Base-by-base conservation (phyloP, 176 grass and related monocot genomes). In the Ensete glaucum region DNA sequence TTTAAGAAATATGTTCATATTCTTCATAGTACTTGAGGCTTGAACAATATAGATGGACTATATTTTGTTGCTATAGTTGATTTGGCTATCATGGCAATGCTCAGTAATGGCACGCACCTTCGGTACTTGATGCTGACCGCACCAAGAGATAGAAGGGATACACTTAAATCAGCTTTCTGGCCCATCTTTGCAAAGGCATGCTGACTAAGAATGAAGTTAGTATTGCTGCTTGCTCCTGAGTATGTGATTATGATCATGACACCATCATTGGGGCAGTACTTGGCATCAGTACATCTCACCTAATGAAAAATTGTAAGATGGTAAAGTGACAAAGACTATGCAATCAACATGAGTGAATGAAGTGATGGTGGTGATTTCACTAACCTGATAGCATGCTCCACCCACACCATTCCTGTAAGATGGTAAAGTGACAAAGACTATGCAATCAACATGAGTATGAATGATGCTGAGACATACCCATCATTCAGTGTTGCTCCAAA, bases 371-470 rank as follows among this genome's bases (percentile, higher is more conserved):
- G 64, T 19, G 34, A 43, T 43, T 43, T 43, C 34, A 43, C 34
- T 66, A 50, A 90, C 91, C 81, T 90, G 83, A 79, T 84, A 95
- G 87, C 87, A 93, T 73, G 82, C 78, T 69, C 88, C 85, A 9
- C 91, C 91, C 55, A 90, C 80, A 19, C 91, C 87, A 34, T 87
- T 81, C 73, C 87, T 87, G 78, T 93, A 94, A 6, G 87, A 83
- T n/a, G n/a, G n/a, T n/a, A n/a, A n/a, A n/a, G n/a, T n/a, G n/a
- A n/a, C n/a, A n/a, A n/a, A n/a, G n/a, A n/a, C n/a, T n/a, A n/a
- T n/a, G n/a, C n/a, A n/a, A n/a, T n/a, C n/a, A n/a, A n/a, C n/a
- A n/a, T n/a, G n/a, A n/a, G n/a, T n/a, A n/a, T n/a, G n/a, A n/a
- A 80, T 25, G 78, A 80, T 34, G 91, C 85, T 11, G 88, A 85